Conservation (phyloP, 495 filamentous ascomycete genomes). For the Penicillium coffeae region DNA sequence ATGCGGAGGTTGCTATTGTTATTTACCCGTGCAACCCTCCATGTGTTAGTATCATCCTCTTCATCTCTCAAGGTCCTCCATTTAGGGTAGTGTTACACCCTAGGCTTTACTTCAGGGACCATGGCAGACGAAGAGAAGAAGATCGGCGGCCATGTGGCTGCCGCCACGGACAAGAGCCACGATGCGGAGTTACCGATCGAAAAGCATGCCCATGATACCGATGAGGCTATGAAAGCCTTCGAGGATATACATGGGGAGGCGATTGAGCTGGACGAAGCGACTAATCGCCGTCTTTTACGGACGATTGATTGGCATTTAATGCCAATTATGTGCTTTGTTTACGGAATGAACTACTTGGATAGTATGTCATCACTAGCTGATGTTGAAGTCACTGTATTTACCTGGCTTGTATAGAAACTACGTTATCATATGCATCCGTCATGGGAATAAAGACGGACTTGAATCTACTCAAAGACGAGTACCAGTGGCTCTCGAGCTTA, state of each 20-base stretch:
- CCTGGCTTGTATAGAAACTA: constrained; percentile 49
- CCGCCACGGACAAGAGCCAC: constrained; percentile 20
- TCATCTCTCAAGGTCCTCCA: no score
- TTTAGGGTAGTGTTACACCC: no score
- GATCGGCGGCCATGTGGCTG: constrained; percentile 10
- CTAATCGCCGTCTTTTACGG: constrained; percentile 50
- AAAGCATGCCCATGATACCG: constrained; percentile 55
- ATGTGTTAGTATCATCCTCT: no score
- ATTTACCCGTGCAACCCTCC: background rate
- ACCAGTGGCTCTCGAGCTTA: constrained; percentile 54
- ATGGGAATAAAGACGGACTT: constrained; percentile 57
- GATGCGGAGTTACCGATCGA: constrained; percentile 25
- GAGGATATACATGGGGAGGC: constrained; percentile 42
- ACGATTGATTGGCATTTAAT: constrained; percentile 61
- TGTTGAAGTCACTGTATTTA: background rate
- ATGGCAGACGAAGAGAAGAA: constrained; percentile 26
- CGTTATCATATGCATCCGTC: constrained; percentile 58
- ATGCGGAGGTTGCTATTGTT: background rate
- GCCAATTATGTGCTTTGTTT: constrained; percentile 59
- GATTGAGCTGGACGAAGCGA: constrained; percentile 51
- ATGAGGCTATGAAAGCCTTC: constrained; percentile 58
- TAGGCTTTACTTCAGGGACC: no score
- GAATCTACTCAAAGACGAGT: constrained; percentile 36
- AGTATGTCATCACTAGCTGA: constrained; percentile 28
- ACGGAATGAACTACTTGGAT: constrained; percentile 63